Evolutionary conservation across 75 land plant species (phyloP).

Genomic region (Isoetes taiwanensis): DNA sequence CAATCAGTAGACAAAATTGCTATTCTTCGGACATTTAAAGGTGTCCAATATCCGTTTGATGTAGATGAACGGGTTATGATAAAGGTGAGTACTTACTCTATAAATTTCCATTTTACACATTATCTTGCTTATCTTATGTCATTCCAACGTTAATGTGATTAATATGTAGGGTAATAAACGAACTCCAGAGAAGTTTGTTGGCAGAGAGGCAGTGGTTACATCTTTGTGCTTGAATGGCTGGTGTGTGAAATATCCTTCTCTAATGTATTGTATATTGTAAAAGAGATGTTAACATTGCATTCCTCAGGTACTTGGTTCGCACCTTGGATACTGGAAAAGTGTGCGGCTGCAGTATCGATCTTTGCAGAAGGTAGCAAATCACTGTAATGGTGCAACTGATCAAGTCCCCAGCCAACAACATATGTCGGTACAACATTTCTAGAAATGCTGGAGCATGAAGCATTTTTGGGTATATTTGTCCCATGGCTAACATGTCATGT

Average conservation of each 20-base stretch:
- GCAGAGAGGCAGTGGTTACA: conserved; percentile 74
- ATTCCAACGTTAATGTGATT: neutral
- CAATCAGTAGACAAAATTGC: conserved; percentile 37
- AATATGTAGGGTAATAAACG: conserved; percentile 68
- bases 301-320: conserved; percentile 80
- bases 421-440: too few relatives aligned
- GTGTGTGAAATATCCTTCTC: too few relatives aligned
- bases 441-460: too few relatives aligned
- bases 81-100: conserved; percentile 34
- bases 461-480: too few relatives aligned
- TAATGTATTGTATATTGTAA: too few relatives aligned
- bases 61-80: conserved; percentile 82
- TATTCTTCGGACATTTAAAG: conserved; percentile 22
- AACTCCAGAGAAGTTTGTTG: conserved; percentile 87
- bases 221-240: conserved; percentile 88
- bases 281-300: too few relatives aligned
- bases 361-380: conserved; percentile 25
- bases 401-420: too few relatives aligned
- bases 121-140: neutral
- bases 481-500: too few relatives aligned
- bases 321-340: conserved; percentile 68
- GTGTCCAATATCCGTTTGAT: conserved; percentile 83
- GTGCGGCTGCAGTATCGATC: conserved; percentile 81
- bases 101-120: neutral
- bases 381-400: too few relatives aligned